Evolutionary conservation across 106 monocot genomes (phyloP).

Genomic region (Gastrodia elata): DNA sequence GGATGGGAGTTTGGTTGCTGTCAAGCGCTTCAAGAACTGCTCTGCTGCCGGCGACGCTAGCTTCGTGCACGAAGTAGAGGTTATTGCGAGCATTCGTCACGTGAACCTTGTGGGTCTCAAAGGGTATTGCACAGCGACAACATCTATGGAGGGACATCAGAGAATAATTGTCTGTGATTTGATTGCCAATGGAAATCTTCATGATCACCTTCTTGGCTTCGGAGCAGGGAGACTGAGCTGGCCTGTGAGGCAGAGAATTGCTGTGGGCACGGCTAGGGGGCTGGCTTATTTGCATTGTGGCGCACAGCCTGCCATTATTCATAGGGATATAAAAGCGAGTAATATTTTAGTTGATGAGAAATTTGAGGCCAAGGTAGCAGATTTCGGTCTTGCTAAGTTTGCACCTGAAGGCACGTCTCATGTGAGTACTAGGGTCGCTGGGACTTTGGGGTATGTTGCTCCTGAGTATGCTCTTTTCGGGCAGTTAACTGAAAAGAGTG

Average conservation of each 20-base stretch:
- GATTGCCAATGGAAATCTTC: constrained; percentile 77
- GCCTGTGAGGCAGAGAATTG: constrained; percentile 70
- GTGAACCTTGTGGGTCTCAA: constrained; percentile 69
- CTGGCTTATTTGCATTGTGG: constrained; percentile 74
- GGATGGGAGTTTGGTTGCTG: constrained; percentile 46
- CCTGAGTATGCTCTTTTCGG: constrained; percentile 92
- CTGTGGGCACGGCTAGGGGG: constrained; percentile 73
- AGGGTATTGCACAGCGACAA: constrained; percentile 81
- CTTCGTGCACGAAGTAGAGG: constrained; percentile 85
- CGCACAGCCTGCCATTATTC: constrained; percentile 67
- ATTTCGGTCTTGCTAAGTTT: constrained; percentile 84
- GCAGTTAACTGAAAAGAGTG: constrained; percentile 83
- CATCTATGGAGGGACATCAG: constrained; percentile 66
- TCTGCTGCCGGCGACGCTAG: constrained; percentile 57
- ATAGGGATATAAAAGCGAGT: constrained; percentile 85
- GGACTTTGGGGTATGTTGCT: constrained; percentile 82
- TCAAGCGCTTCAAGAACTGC: constrained; percentile 86
- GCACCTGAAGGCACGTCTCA: constrained; percentile 80
- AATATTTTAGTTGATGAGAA: constrained; percentile 67
- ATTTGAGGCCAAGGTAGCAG: constrained; percentile 77
- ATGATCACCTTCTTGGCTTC: constrained; percentile 65
- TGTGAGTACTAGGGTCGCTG: constrained; percentile 85
- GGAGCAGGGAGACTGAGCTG: constrained; percentile 28
- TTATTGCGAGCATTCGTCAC: constrained; percentile 82
- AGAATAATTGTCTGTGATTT: constrained; percentile 88